Percentiles rank a stretch among this genome's conserved stretches.
These are phyloP conservation scores for Suillus bovinus DNA, from an alignment of 768 basidiomycete genomes.

Conservation along the genomic window DNA sequence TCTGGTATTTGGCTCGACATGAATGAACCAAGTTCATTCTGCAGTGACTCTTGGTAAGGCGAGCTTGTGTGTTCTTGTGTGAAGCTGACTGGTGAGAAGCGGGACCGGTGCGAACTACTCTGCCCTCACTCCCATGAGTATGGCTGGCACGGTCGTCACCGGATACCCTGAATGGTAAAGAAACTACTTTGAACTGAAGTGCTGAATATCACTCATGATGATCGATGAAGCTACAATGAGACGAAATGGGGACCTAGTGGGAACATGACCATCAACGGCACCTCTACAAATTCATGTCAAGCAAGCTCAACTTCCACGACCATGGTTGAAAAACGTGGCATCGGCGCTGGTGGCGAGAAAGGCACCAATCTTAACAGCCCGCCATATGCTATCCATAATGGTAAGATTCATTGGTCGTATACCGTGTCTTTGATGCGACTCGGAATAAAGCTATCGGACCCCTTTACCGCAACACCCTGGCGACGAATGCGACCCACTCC, in stretches of 20 bases:
- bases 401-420: constrained; percentile 31
- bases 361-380: constrained; percentile 55
- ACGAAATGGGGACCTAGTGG: constrained; percentile 67
- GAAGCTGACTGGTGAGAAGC: constrained; percentile 14
- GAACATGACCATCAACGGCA: constrained; percentile 73
- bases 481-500: constrained; percentile 71
- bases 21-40: constrained; percentile 70
- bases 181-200: neutral
- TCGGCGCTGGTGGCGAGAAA: constrained; percentile 50
- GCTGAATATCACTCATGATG: neutral
- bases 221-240: constrained; percentile 53
- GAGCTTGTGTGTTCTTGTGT: neutral
- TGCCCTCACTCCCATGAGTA: constrained; percentile 55
- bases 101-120: constrained; percentile 58
- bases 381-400: constrained; percentile 74
- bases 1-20: constrained; percentile 71
- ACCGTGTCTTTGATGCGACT: neutral
- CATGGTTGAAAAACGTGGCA: constrained; percentile 40
- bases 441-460: constrained; percentile 46
- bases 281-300: constrained; percentile 48
- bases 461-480: constrained; percentile 56
- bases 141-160: constrained; percentile 48
- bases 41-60: constrained; percentile 54
- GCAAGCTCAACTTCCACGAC: constrained; percentile 15
- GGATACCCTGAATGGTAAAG: constrained; percentile 72